Conservation (phyloP, 148 eudicot species). For the Vaccinium vitisidaea region DNA sequence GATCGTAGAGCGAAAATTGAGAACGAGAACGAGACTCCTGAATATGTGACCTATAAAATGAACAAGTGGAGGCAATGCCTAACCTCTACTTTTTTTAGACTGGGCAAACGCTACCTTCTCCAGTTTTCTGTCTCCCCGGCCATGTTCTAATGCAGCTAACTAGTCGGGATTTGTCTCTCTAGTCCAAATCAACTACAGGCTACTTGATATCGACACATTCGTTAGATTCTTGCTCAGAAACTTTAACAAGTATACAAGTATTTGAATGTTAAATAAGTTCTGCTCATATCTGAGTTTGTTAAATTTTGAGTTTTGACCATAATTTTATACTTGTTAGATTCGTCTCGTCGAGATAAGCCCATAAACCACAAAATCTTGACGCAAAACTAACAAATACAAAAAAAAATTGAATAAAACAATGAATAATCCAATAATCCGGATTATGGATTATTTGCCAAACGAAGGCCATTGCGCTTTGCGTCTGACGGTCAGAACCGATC, state of each 20-base stretch:
- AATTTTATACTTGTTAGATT: no score
- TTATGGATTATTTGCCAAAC: no score
- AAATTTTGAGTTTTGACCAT: no score
- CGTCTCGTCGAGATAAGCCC: no score
- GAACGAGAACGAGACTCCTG: not conserved
- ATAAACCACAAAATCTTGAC: no score
- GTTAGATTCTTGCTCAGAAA: not conserved
- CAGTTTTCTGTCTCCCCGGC: not conserved
- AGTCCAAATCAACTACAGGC: not conserved
- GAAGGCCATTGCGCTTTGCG: no score
- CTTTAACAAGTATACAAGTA: not conserved
- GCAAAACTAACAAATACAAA: no score
- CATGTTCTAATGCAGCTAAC: constrained; percentile 3
- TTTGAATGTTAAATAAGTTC: not conserved
- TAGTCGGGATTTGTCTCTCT: not conserved
- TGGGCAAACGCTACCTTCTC: not conserved
- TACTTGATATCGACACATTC: not conserved
- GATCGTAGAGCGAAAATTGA: not conserved
- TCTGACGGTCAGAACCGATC: no score
- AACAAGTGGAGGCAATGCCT: not conserved
- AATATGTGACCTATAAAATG: not conserved
- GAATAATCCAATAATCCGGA: no score
- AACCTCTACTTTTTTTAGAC: not conserved
- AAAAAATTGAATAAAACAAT: no score
- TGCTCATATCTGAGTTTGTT: not conserved